Base-by-base conservation (phyloP, 306 rosid genomes). In the Trifolium dubium region DNA sequence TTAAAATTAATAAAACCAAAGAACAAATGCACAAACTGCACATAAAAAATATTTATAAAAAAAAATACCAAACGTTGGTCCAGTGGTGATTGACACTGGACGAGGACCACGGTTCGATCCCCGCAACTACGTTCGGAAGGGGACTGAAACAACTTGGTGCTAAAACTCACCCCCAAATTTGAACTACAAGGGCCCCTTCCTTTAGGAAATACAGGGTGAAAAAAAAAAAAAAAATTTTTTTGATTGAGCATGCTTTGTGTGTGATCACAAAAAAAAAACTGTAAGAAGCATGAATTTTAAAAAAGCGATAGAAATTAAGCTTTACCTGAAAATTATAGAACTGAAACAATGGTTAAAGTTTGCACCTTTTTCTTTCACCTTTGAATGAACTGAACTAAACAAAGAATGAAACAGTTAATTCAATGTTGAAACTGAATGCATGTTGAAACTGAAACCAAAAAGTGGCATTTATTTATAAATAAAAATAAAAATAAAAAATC, bases 261-360 rank as follows among this genome's bases (percentile, higher is more conserved):
- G 31, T 14, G 41, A 50, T 61, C 58, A 14, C n/a, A 69, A 37
- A 64, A 77, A 50, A 30, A 12, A 66, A 58, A 76, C 31, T 39
- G 18, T 8, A 51, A n/a, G 55, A 41, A 4, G 1, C 67, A 31
- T 29, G 18, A 7, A 15, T 55, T 66, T 54, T 28, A 31, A 4
- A 53, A 49, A 8, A 51, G 29, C 2, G 59, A 53, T 12, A 53
- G 29, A 53, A 53, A 53, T 3, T 1, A 53, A 17, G 59, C 5
- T 56, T 28, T 56, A 56, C 63, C 63, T 56, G 35, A 55, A 34
- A 9, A 7, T 17, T 4, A 19, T 10, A 54, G 5, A 9, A 31
- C 8, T 54, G 60, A 19, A 54, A 8, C 34, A 56, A 28, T 5
- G 34, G 0, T 2, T 10, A 56, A 23, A 28, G 34, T 56, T 56